A percentile compares a stretch with the other conserved stretches of the same genome.
phyloP scores from a whole-genome alignment of 495 filamentous ascomycete species.

The Antarctomyces pellizariae region DNA sequence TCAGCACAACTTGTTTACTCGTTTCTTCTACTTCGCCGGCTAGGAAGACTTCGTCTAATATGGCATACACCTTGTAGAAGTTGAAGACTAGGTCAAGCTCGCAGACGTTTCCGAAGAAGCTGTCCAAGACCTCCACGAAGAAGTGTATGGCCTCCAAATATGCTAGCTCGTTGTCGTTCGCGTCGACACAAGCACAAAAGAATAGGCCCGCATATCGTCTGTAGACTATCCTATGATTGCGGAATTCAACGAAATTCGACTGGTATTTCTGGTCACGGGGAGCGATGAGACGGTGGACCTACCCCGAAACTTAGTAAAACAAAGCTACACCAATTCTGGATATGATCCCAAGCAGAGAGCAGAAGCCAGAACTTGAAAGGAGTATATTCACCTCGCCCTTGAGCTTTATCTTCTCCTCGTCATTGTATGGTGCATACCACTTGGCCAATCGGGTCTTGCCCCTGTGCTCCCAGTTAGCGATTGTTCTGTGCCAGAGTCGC shows the following conservation, averaged over 20 bases:
- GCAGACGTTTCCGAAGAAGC: conserved; percentile 97
- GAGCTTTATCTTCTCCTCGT: conserved; percentile 89
- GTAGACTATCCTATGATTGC: conserved; percentile 85
- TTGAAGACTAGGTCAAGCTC: conserved; percentile 98
- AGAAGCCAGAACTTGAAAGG: conserved; percentile 2
- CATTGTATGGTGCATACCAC: conserved; percentile 95
- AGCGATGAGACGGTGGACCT: conserved; percentile 92
- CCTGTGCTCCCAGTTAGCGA: conserved; percentile 31
- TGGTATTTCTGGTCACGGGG: conserved; percentile 98
- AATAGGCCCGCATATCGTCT: conserved; percentile 91
- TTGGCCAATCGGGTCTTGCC: conserved; percentile 96
- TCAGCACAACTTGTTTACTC: conserved; percentile 90
- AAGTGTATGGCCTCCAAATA: conserved; percentile 98
- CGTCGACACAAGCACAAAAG: conserved; percentile 97
- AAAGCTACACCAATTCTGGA: too few relatives aligned
- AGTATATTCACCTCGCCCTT: conserved; percentile 76
- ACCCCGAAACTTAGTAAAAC: too few relatives aligned
- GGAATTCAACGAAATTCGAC: conserved; percentile 95
- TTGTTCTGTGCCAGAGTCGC: too few relatives aligned
- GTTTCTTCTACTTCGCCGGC: conserved; percentile 97
- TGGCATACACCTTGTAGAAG: conserved; percentile 91
- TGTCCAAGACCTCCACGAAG: conserved; percentile 94
- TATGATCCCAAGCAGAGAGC: neutral
- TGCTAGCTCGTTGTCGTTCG: conserved; percentile 94
- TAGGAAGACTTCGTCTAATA: conserved; percentile 88